phyloP scores from a whole-genome alignment of 306 rosid species.

The Pachyrhizus erosus region DNA sequence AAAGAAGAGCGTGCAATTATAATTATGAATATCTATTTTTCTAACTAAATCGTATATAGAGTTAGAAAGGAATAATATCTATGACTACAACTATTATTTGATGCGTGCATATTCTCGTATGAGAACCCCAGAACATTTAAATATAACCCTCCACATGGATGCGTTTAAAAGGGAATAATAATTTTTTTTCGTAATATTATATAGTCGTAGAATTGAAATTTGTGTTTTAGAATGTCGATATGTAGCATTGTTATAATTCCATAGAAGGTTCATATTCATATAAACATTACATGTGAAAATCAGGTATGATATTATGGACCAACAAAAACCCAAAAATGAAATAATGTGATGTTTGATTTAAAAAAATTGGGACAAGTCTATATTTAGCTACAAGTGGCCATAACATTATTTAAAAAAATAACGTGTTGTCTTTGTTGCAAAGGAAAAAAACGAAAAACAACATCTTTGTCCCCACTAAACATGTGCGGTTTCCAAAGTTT shows the following conservation, averaged over 20 bases:
- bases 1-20: neutral
- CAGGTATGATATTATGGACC: slow-evolving; percentile 17
- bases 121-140: neutral
- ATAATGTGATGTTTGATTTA: slow-evolving; percentile 10
- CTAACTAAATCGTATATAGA: neutral
- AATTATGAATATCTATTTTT: neutral
- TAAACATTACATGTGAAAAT: slow-evolving; percentile 43
- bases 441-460: neutral
- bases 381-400: neutral
- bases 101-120: slow-evolving; percentile 17
- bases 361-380: neutral
- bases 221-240: slow-evolving; percentile 26
- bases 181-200: neutral
- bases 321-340: slow-evolving; percentile 23
- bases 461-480: neutral
- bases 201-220: slow-evolving; percentile 12
- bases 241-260: neutral
- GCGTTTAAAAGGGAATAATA: neutral
- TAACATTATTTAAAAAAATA: too few relatives aligned
- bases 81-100: slow-evolving; percentile 13
- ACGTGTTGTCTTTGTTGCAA: neutral
- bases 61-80: neutral
- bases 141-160: neutral
- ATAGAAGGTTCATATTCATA: neutral
- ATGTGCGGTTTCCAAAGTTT: neutral